These are phyloP conservation scores for Hansenula anomala DNA, from an alignment of 1,139 yeast species.

Conservation along the genomic window DNA sequence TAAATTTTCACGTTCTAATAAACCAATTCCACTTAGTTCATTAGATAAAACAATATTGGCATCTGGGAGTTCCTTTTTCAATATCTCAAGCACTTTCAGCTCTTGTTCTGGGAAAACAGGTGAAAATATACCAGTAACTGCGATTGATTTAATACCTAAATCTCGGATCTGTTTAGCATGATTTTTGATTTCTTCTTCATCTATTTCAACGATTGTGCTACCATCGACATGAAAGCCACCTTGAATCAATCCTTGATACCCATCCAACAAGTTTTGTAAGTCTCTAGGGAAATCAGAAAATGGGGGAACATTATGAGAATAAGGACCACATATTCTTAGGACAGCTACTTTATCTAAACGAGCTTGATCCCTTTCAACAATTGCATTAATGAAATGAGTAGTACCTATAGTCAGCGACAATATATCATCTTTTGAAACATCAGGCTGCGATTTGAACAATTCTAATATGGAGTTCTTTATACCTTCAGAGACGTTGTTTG, in stretches of 20 bases:
- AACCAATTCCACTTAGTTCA: constrained; percentile 35
- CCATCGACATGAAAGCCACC: constrained; percentile 42
- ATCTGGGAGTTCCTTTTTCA: constrained; percentile 27
- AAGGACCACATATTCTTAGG: constrained; percentile 34
- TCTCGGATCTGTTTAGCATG: constrained; percentile 27
- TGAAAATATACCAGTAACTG: constrained; percentile 35
- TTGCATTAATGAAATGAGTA: constrained; percentile 42
- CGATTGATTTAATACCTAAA: constrained; percentile 29
- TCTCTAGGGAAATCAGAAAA: constrained; percentile 38
- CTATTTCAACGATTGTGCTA: constrained; percentile 26
- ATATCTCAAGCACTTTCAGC: constrained; percentile 25
- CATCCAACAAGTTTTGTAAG: constrained; percentile 26
- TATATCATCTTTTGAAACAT: constrained; percentile 24
- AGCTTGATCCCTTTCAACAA: constrained; percentile 35
- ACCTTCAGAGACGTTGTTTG: constrained; percentile 39
- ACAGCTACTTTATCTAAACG: constrained; percentile 37
- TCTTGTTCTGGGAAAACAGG: constrained; percentile 34
- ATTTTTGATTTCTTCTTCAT: constrained; percentile 27
- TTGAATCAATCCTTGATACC: constrained; percentile 28
- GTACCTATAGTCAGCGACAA: constrained; percentile 39
- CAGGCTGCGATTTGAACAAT: constrained; percentile 21
- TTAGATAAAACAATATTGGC: constrained; percentile 33
- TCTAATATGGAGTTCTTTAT: constrained; percentile 31
- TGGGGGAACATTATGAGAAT: constrained; percentile 31
- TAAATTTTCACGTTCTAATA: constrained; percentile 38